phyloP scores from a whole-genome alignment of 2,329 filamentous ascomycete genomes.

The Cladophialophora bantiana region DNA sequence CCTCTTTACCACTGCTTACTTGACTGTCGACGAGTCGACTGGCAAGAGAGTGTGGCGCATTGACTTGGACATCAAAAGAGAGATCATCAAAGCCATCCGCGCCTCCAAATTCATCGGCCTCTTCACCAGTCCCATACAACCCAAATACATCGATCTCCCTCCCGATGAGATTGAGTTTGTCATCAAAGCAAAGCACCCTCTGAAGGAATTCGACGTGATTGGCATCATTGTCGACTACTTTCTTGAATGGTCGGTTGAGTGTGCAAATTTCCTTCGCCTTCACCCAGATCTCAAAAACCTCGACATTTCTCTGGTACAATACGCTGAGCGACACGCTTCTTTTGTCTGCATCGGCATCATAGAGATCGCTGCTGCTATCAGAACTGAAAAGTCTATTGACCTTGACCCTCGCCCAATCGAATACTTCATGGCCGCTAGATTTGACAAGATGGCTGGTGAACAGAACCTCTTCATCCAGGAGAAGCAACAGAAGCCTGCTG shows the following conservation, averaged over 20 bases:
- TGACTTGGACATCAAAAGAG: not conserved
- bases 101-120: not conserved
- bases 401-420: not conserved
- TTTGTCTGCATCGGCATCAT: constrained; percentile 15
- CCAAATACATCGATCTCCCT: not conserved
- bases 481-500: not conserved
- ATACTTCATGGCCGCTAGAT: not conserved
- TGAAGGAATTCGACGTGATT: constrained; percentile 1
- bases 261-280: not conserved
- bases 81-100: not conserved
- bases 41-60: constrained; percentile 6
- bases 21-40: constrained; percentile 2
- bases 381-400: not conserved
- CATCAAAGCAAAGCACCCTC: not conserved
- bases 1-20: constrained; percentile 6
- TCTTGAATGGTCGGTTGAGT: not conserved
- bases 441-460: not conserved
- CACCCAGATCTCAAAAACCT: constrained; percentile 1
- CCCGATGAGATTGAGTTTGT: not conserved
- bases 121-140: not conserved
- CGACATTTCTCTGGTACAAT: not conserved
- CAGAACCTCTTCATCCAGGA: constrained; percentile 4
- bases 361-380: constrained; percentile 10
- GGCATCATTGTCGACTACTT: constrained; percentile 6
- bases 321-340: not conserved